Conservation (phyloP, 306 rosid genomes). For the Prunus dulcis region DNA sequence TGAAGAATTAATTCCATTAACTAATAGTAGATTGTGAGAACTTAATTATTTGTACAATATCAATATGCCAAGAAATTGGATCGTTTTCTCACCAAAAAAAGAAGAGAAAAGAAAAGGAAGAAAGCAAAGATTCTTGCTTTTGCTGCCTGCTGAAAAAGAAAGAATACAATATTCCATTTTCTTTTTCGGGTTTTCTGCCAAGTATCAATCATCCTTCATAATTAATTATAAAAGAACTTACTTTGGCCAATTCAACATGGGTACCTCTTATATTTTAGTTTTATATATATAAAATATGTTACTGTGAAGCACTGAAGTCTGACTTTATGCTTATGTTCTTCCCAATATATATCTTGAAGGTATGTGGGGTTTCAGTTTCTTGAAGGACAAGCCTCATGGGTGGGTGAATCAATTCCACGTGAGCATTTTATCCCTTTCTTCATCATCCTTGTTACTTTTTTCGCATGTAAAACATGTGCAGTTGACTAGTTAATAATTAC, state of each 20-base stretch:
- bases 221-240: not conserved
- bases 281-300: not conserved
- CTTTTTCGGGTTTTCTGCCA: not conserved
- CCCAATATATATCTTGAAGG: conserved; percentile 46
- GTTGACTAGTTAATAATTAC: not conserved
- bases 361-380: conserved; percentile 75
- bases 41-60: not conserved
- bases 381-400: conserved; percentile 42
- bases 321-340: conserved; percentile 15
- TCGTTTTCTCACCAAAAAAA: no score
- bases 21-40: not conserved
- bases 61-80: not conserved
- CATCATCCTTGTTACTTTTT: conserved; percentile 2
- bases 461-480: not conserved
- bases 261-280: not conserved
- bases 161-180: not conserved
- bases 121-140: no score
- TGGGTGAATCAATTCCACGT: conserved; percentile 53
- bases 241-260: not conserved
- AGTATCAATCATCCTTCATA: not conserved
- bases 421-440: conserved; percentile 30
- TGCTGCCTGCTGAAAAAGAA: not conserved
- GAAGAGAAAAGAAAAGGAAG: no score
- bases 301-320: conserved; percentile 6
- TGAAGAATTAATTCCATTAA: not conserved